Percentiles rank a stretch among this genome's conserved stretches.
phyloP scores from a whole-genome alignment of 164 flowering plant genomes.

The Vitis cinerea region DNA sequence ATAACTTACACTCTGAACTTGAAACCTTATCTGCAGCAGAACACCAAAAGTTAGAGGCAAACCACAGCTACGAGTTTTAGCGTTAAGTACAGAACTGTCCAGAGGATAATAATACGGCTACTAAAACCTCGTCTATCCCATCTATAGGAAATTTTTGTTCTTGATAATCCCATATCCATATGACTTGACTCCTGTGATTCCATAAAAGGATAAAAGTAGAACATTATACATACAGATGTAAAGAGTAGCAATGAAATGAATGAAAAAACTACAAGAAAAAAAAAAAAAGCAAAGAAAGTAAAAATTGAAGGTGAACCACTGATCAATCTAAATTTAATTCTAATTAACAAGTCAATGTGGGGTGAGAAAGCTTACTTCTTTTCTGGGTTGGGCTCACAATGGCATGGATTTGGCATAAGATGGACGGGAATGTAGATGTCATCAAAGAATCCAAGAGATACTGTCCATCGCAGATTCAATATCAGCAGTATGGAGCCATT shows the following conservation, averaged over 20 bases:
- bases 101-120: background rate
- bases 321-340: background rate
- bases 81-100: too few relatives aligned
- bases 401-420: constrained; percentile 49
- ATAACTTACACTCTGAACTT: constrained; percentile 53
- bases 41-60: background rate
- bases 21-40: constrained; percentile 67
- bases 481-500: background rate
- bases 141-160: constrained; percentile 39
- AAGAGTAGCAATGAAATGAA: too few relatives aligned
- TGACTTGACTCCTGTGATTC: constrained; percentile 36
- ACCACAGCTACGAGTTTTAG: background rate
- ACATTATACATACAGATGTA: background rate
- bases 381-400: constrained; percentile 27
- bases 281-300: too few relatives aligned
- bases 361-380: constrained; percentile 35
- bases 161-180: constrained; percentile 59
- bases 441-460: constrained; percentile 85
- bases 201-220: background rate
- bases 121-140: constrained; percentile 53
- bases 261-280: background rate
- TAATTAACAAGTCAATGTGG: background rate
- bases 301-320: too few relatives aligned
- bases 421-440: constrained; percentile 69
- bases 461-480: constrained; percentile 36